Evolutionary conservation across 169 alveolate species (phyloP).

Genomic region (Cryptosporidium baileyi): DNA sequence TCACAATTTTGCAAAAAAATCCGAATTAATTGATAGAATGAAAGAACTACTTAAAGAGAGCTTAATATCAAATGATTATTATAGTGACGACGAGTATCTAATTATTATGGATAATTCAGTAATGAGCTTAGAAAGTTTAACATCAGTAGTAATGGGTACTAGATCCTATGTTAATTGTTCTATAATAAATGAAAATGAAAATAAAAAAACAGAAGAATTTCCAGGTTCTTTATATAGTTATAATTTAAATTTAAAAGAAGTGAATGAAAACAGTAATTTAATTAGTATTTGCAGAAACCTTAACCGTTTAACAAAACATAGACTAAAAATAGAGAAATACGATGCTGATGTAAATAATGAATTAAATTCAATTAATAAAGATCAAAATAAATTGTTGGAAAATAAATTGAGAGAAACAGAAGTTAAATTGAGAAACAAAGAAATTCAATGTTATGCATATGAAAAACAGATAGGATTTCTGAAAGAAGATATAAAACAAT

Average conservation of each 20-base stretch:
- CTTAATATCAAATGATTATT: not conserved
- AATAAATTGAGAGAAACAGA: constrained; percentile 14
- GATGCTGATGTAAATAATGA: constrained; percentile 38
- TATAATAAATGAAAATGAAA: constrained; percentile 1
- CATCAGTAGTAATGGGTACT: constrained; percentile 12
- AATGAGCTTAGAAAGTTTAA: constrained; percentile 27
- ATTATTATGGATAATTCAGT: constrained; percentile 35
- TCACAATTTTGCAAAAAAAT: not conserved
- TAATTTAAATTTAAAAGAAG: too few species aligned
- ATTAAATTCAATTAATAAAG: constrained; percentile 6
- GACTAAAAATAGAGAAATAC: constrained; percentile 21
- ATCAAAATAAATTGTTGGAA: constrained; percentile 4
- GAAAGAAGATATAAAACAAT: not conserved
- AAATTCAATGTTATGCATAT: constrained; percentile 16
- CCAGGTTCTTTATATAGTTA: too few species aligned
- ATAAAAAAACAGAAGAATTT: not conserved
- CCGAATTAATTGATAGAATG: constrained; percentile 34
- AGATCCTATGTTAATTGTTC: not conserved
- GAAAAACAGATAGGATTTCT: not conserved
- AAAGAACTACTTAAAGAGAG: not conserved
- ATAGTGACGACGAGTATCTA: not conserved
- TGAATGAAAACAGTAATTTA: constrained; percentile 36
- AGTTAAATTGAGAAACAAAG: not conserved
- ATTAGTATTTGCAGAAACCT: constrained; percentile 48
- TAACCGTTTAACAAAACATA: constrained; percentile 16